Evolutionary conservation across 2,329 filamentous ascomycete genomes (phyloP), one percentile per base, ranked within the genome.

Genomic region (Exophiala viscosa): DNA sequence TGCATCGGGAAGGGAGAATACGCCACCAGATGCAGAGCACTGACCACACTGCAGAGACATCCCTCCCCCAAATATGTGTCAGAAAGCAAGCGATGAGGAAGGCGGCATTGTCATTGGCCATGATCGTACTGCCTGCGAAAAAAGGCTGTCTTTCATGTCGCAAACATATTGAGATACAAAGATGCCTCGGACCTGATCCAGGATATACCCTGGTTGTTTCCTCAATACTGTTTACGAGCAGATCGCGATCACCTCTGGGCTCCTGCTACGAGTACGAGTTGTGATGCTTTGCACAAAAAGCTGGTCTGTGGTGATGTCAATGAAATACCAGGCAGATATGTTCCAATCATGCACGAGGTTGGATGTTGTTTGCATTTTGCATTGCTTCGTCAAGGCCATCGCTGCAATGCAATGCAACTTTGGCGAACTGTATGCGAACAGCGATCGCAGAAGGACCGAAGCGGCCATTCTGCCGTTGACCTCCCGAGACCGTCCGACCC

Each of bases 21-120:
- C 18, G 34, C 40, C 32, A 45, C 45, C 23, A 28, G 35, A 17
- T 32, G 14, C 39, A 18, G 15, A 28, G 50, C 54, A 50, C 34
- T 53, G 54, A 50, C 54, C 49, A 50, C 32, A 20, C 28, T 23
- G 14, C 42, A 52, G 49, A 40, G 35, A 43, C 34, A 17, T 44
- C 13, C 55, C 51, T 52, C 36, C 38, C 14, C 45, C 14, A 54
- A 41, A 45, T 45, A 54, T 54, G 51, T 54, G 51, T 33, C 46
- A 49, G 35, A 38, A 33, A 42, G 17, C 39, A 11, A 13, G 18
- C 39, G 23, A 18, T 18, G 7, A 18, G 40, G 20, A 17, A 28
- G 17, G 20, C 40, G n/a, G n/a, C 18, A 11, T 13, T 42, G 40
- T 20, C 39, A 50, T 50, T 44, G 47, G 47, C 47, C 15, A 31